Base-by-base conservation (phyloP, 768 basidiomycete genomes). In the Boletus speciosus region DNA sequence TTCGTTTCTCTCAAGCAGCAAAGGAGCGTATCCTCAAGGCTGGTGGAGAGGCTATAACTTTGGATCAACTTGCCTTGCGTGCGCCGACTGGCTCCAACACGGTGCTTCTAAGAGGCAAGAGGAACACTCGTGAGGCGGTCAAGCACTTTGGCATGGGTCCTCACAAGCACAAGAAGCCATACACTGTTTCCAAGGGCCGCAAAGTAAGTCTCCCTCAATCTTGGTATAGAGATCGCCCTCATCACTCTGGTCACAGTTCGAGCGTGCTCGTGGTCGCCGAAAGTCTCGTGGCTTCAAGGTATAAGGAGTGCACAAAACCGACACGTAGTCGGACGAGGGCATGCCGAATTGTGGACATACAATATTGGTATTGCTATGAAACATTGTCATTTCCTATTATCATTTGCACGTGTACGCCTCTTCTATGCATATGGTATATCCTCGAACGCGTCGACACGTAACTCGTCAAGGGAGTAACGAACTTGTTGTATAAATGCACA, bases 121-220 rank as follows among this genome's bases (percentile, higher is more conserved):
- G 86, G 83, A 97, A 86, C 74, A 80, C 90, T 54, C 85, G 97
- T 60, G 97, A 98, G 76, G 90, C 94, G 47, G 85, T 90, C 79
- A 94, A 92, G 75, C 96, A 98, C 83, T 98, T 98, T 73, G 96
- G 96, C 76, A 92, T 92, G 90, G 92, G 87, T 77, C 94, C 94
- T 52, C 92, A 95, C 86, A 93, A 98, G 78, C 80, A 97, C 87
- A 98, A 96, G 83, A 97, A 95, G 79, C 97, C 97, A 45, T 90
- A 93, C 79, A 90, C 94, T 44, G 80, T 78, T 67, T 94, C 93
- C 71, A 97, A 96, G 80, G 96, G 97, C 59, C 90, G 95, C 84
- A 98, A 97, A 77, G 86, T 87, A 65, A 39, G 74, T 67, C 31
- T 6, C 12, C 6, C 9, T 39, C 5, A 9, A 15, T 10, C 9